Evolutionary conservation across 2,329 filamentous ascomycete species (phyloP), one percentile per base, ranked within the genome.

Genomic region (Aspergillus hortae): DNA sequence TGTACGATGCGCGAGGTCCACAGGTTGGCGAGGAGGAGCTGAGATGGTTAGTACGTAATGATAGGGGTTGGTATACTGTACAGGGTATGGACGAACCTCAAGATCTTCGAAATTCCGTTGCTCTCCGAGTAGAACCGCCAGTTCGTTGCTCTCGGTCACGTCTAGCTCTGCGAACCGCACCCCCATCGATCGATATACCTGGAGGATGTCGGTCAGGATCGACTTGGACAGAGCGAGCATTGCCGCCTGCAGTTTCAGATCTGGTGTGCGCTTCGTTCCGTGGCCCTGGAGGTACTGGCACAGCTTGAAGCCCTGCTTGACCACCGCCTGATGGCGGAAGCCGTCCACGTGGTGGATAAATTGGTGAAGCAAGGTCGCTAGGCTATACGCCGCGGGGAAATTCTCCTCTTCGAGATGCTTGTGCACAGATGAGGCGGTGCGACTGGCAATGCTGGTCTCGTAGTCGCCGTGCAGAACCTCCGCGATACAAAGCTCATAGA

Each of bases 1-100:
- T 48, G 46, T n/a, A 48, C 46, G n/a, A 48, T 19, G 3, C 46
- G 46, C 10, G 46, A 48, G 5, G 46, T 40, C 46, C 46, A 48
- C 9, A 48, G 23, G 9, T 48, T 15, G 46, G 12, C 19, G 6
- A 48, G 35, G n/a, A 48, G 46, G n/a, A 42, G 41, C 46, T 48
- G 23, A 12, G 15, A 2, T 19, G 19, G n/a, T 17, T n/a, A 40
- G 11, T 11, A 11, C 12, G 19, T 7, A 12, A 10, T 4, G 6
- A 7, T 15, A 46, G 12, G n/a, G 10, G 1, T 30, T 30, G 27
- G 7, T 12, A 33, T n/a, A 7, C 3, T 21, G 6, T n/a, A 4
- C 4, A 23, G 23, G 35, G 30, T 27, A 33, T 3, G 12, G 35
- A 38, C 23, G n/a, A 27, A 48, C 46, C 23, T 48, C 46, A 27